phyloP scores from a whole-genome alignment of 164 flowering plant species.

The Vitis amurensis region DNA sequence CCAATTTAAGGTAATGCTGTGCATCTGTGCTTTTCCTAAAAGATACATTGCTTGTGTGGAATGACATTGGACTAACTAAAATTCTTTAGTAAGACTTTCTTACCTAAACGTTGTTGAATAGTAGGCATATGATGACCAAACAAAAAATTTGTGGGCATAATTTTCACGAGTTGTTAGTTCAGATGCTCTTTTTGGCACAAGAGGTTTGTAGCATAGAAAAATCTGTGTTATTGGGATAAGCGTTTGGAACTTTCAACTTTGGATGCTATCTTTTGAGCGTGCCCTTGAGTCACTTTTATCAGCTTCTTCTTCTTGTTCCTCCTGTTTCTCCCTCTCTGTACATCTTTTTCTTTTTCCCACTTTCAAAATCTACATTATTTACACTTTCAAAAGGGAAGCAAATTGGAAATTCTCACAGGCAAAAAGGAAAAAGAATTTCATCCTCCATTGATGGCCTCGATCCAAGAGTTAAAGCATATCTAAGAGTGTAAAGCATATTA shows the following conservation, averaged over 20 bases:
- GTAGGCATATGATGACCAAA: too few species aligned
- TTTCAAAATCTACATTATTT: slow-evolving; percentile 13
- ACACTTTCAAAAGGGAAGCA: slow-evolving; percentile 6
- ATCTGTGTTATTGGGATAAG: not conserved
- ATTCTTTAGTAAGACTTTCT: too few species aligned
- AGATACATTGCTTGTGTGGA: too few species aligned
- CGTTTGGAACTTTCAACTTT: not conserved
- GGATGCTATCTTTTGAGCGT: slow-evolving; percentile 4
- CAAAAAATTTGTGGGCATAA: too few species aligned
- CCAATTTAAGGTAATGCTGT: too few species aligned
- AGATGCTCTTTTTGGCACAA: too few species aligned
- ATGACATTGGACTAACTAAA: too few species aligned
- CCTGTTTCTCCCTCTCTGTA: not conserved
- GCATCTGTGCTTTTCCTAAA: too few species aligned
- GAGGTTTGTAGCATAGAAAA: too few species aligned
- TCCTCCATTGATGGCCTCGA: slow-evolving; percentile 30
- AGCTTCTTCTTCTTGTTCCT: not conserved
- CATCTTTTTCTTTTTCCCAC: slow-evolving; percentile 18
- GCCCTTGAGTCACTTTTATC: slow-evolving; percentile 1
- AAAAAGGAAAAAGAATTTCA: slow-evolving; percentile 17
- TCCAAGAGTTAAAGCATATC: slow-evolving; percentile 30
- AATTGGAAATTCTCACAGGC: slow-evolving; percentile 16
- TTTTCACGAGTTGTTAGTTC: too few species aligned
- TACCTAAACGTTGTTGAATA: too few species aligned
- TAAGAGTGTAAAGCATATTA: slow-evolving; percentile 20